Base-by-base conservation (phyloP, 371 early-diverging fungal species). In the Mucor plumbeus region DNA sequence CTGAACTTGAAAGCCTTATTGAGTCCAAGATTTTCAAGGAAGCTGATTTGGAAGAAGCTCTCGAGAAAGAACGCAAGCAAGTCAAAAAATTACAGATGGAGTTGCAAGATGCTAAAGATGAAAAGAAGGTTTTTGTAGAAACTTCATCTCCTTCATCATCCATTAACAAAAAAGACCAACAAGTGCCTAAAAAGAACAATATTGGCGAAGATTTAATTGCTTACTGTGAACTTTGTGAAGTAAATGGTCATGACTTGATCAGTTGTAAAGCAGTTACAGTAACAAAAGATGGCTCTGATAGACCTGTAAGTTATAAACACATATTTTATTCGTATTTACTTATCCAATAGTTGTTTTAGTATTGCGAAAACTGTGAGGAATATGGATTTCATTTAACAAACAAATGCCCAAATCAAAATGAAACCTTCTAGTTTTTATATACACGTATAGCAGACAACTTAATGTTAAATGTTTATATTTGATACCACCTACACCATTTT, bases 21-120 rank as follows among this genome's bases (percentile, higher is more conserved):
- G 94, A 93, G 70, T 87, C 88, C 71, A 92, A 89, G 76, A 84
- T 90, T 43, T 93, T 92, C 70, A 85, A 83, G 61, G 91, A 93
- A 53, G 83, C 89, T 0, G 94, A 93, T 70, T 79, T 91, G 5
- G 91, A 89, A 67, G 90, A 91, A 69, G 84, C 84, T 7, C 69
- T 87, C 7, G 86, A 85, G 68, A 72, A 65, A 21, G 88, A 87
- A 41, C 78, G 83, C 62, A 84, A 84, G 59, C 71, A 73, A 54
- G 79, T 88, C 11, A 76, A 72, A 11, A 76, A 80, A 19, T 75
- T 92, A 10, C 72, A 78, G n/a, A 66, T 75, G 9, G 88, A 90
- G 56, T 36, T 90, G 11, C 70, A 69, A 21, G 85, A 86, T n/a
- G 40, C 86, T 7, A 78, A 80, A 47, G 72, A 70, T 13, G 82